phyloP scores from a whole-genome alignment of 768 basidiomycete genomes.

The Leccinum fibrillosum region DNA sequence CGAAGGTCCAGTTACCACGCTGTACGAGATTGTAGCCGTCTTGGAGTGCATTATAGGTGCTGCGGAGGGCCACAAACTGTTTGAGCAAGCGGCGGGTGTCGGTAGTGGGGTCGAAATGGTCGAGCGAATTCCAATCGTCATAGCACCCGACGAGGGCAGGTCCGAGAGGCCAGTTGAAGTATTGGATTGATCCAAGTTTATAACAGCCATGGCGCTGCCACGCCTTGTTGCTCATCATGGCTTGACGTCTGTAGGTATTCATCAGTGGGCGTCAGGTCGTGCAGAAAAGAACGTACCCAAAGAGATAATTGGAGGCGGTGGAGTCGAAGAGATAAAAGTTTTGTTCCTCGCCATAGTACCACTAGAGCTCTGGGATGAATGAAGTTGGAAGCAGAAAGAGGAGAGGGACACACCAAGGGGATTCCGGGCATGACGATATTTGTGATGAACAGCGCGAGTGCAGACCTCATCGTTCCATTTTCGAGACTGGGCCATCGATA shows the following conservation, averaged over 20 bases:
- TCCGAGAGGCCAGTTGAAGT: slow-evolving; percentile 90
- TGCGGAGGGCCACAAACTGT: slow-evolving; percentile 71
- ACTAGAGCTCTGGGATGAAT: slow-evolving; percentile 33
- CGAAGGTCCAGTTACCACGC: slow-evolving; percentile 81
- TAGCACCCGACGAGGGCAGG: slow-evolving; percentile 76
- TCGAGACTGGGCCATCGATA: slow-evolving; percentile 90
- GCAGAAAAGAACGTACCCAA: slow-evolving; percentile 50
- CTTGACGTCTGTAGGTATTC: slow-evolving; percentile 69
- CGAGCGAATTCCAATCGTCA: slow-evolving; percentile 89
- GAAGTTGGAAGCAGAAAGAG: not conserved
- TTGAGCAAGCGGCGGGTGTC: slow-evolving; percentile 70
- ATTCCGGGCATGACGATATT: slow-evolving; percentile 85
- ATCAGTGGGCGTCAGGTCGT: slow-evolving; percentile 1
- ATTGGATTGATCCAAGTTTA: slow-evolving; percentile 83
- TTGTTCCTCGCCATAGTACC: slow-evolving; percentile 92
- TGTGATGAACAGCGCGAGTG: slow-evolving; percentile 75
- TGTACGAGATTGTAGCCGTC: slow-evolving; percentile 87
- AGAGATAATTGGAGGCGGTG: slow-evolving; percentile 89
- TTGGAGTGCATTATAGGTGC: slow-evolving; percentile 67
- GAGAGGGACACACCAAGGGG: slow-evolving; percentile 52
- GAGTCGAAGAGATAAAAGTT: slow-evolving; percentile 86
- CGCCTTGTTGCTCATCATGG: slow-evolving; percentile 80
- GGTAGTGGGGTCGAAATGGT: slow-evolving; percentile 91
- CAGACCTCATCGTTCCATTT: slow-evolving; percentile 77
- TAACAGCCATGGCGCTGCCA: slow-evolving; percentile 97